Evolutionary conservation across 2,329 filamentous ascomycete genomes (phyloP).

Genomic region (Neonectria faginata): DNA sequence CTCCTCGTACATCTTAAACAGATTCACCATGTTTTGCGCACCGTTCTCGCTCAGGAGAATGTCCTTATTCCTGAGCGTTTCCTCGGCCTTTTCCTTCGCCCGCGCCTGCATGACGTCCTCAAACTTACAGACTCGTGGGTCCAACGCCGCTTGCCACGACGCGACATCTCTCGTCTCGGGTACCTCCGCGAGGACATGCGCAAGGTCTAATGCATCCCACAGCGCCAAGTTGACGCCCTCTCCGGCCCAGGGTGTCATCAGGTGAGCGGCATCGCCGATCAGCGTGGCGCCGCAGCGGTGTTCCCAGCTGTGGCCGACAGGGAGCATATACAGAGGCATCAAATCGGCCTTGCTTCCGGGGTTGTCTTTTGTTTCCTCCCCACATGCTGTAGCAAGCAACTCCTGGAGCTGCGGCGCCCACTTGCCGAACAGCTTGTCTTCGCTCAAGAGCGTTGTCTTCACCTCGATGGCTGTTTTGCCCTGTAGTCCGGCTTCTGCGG

Average conservation of each 20-base stretch:
- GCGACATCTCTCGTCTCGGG: background rate
- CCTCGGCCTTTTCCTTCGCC: conserved; percentile 16
- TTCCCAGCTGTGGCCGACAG: conserved; percentile 57
- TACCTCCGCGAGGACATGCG: conserved; percentile 32
- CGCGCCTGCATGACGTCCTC: conserved; percentile 12
- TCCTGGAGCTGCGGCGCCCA: conserved; percentile 47
- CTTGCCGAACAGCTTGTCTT: conserved; percentile 35
- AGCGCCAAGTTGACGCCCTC: conserved; percentile 67
- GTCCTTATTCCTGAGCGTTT: conserved; percentile 14
- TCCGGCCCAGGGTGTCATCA: conserved; percentile 64
- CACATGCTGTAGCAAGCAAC: conserved; percentile 45
- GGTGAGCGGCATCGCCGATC: conserved; percentile 66
- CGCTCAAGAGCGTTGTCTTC: conserved; percentile 34
- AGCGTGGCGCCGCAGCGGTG: conserved; percentile 58
- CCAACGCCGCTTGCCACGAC: background rate
- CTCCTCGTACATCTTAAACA: background rate
- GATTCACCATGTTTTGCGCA: background rate
- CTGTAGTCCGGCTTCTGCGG: background rate
- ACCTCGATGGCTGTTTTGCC: background rate
- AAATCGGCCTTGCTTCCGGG: conserved; percentile 24
- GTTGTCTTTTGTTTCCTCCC: conserved; percentile 39
- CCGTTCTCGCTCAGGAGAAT: conserved; percentile 20
- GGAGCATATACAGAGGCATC: conserved; percentile 53
- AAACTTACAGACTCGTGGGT: conserved; percentile 9
- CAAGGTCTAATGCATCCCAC: conserved; percentile 60